phyloP scores from a whole-genome alignment of 257 asterid species.

The Petunia axillaris region DNA sequence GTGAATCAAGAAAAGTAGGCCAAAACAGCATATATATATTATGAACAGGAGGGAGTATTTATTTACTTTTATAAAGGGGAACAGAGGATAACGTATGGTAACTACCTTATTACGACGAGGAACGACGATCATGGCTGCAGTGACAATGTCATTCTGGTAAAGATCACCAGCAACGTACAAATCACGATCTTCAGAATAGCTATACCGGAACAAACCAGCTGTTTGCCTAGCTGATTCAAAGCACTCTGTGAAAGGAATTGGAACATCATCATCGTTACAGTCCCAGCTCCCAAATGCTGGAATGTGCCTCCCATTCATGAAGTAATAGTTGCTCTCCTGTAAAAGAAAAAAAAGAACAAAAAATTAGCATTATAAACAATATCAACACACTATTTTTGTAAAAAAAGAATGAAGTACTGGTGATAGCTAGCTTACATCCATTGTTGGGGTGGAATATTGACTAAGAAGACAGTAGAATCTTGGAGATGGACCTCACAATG shows the following conservation, averaged over 20 bases:
- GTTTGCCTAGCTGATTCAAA: slow-evolving; percentile 64
- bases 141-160: slow-evolving; percentile 60
- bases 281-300: slow-evolving; percentile 97
- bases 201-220: slow-evolving; percentile 52
- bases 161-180: slow-evolving; percentile 81
- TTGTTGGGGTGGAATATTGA: neutral
- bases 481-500: neutral
- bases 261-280: slow-evolving; percentile 47
- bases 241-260: slow-evolving; percentile 71
- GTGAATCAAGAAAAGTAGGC: too few species aligned
- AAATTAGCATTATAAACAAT: neutral
- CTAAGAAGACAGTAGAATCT: neutral
- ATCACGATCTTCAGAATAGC: slow-evolving; percentile 64
- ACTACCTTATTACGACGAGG: slow-evolving; percentile 67
- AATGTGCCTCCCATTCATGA: slow-evolving; percentile 51
- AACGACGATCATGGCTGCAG: slow-evolving; percentile 80
- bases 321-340: slow-evolving; percentile 25
- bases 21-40: too few species aligned
- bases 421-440: slow-evolving; percentile 15
- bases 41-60: too few species aligned
- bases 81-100: too few species aligned
- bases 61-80: too few species aligned
- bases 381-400: too few species aligned
- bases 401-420: neutral
- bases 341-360: neutral